A percentile compares a stretch with the other conserved stretches of the same genome.
Conservation (phyloP, 208 protist genomes). For the Phytomonas sp. region DNA sequence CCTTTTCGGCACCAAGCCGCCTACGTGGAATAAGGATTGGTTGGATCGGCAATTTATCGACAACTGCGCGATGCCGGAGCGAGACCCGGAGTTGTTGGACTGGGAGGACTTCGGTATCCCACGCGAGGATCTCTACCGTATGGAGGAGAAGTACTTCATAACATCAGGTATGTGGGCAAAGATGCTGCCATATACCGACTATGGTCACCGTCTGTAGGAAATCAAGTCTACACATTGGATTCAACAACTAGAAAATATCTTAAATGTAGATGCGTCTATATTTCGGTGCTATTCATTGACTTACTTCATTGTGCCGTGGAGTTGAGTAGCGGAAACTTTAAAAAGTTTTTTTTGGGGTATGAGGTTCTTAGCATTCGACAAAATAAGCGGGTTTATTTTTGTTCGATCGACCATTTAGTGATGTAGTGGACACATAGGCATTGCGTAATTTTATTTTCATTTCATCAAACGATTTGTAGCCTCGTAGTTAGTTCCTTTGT, state of each 20-base stretch:
- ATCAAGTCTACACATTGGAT: background rate
- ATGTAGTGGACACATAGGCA: background rate
- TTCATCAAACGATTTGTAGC: background rate
- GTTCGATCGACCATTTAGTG: background rate
- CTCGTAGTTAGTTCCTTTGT: background rate
- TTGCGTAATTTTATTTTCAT: background rate
- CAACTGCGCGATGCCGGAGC: conserved; percentile 83
- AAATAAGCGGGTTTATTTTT: background rate
- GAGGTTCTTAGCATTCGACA: background rate
- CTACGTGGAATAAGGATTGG: conserved; percentile 84
- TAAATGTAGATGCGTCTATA: background rate
- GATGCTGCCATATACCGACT: conserved; percentile 61
- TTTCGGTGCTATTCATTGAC: background rate
- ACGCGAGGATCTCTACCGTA: conserved; percentile 82
- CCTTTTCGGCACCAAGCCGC: conserved; percentile 59
- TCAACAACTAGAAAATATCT: background rate
- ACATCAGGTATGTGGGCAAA: conserved; percentile 80
- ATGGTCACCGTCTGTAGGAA: conserved; percentile 56
- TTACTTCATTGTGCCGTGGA: background rate
- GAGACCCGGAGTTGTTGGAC: conserved; percentile 82
- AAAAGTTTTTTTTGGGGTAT: background rate
- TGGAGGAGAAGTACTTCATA: conserved; percentile 90
- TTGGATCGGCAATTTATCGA: conserved; percentile 85
- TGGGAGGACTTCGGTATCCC: conserved; percentile 91
- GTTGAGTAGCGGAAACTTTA: background rate